Conservation (phyloP, 108 stramenopile species). For the Nannochloropsis gaditana region DNA sequence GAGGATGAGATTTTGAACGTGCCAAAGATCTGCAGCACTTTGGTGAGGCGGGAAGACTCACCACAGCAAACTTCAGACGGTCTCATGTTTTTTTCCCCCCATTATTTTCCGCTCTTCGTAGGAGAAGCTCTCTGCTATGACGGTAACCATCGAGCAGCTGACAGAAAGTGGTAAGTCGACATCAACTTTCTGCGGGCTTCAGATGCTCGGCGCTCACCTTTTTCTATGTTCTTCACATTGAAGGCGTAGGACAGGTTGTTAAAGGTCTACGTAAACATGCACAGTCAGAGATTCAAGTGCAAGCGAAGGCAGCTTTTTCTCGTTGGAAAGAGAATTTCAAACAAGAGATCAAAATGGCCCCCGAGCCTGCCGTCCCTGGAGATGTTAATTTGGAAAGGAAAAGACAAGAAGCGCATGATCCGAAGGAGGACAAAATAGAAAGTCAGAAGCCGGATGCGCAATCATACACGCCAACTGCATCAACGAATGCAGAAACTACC, state of each 20-base stretch:
- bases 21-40: not conserved
- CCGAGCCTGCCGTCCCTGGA: not conserved
- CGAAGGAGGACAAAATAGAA: not conserved
- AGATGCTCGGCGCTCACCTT: too few species aligned
- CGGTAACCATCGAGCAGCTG: not conserved
- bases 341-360: not conserved
- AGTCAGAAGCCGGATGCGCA: too few species aligned
- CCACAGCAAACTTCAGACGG: not conserved
- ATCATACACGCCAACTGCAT: too few species aligned
- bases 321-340: constrained; percentile 7
- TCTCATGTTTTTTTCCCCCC: not conserved
- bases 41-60: not conserved
- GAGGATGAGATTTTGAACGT: not conserved
- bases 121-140: not conserved
- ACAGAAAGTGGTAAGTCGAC: not conserved
- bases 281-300: not conserved
- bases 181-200: too few species aligned
- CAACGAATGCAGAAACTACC: too few species aligned
- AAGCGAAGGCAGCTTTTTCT: not conserved
- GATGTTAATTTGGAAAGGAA: not conserved
- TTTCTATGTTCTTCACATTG: not conserved
- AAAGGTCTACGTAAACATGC: not conserved
- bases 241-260: not conserved
- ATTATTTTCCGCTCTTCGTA: not conserved
- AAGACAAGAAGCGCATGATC: not conserved